Conservation (phyloP, 352 stramenopile genomes). For the Globisporangium paroecandrum region DNA sequence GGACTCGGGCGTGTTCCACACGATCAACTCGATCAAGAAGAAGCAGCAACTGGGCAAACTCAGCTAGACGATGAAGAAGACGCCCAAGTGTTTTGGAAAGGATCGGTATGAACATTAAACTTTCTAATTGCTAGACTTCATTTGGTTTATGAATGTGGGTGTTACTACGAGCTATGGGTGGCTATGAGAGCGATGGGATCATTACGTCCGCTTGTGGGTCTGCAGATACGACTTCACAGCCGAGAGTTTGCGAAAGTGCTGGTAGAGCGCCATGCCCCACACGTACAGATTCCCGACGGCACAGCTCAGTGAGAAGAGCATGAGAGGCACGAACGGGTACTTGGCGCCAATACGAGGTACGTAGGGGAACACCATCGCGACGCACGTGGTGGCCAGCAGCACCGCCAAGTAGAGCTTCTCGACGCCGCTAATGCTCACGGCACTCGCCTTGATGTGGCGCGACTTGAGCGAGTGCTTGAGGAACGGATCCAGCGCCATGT, state of each 20-base stretch:
- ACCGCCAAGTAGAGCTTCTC: slow-evolving; percentile 53
- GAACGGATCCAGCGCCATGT: slow-evolving; percentile 58
- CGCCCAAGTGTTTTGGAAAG: background rate
- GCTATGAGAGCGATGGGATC: background rate
- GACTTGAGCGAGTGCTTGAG: slow-evolving; percentile 72
- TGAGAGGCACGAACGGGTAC: slow-evolving; percentile 77
- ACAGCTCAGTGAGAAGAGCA: slow-evolving; percentile 73
- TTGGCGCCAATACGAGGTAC: slow-evolving; percentile 41
- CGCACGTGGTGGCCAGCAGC: slow-evolving; percentile 29
- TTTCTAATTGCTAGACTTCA: slow-evolving; percentile 12
- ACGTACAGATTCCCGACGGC: slow-evolving; percentile 79
- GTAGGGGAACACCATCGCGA: slow-evolving; percentile 52
- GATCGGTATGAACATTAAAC: background rate
- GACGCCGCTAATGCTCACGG: slow-evolving; percentile 49
- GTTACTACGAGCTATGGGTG: background rate
- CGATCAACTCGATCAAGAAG: slow-evolving; percentile 83
- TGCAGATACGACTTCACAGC: slow-evolving; percentile 71
- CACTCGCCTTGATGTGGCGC: slow-evolving; percentile 60
- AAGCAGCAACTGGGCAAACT: slow-evolving; percentile 83
- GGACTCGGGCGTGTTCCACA: slow-evolving; percentile 75
- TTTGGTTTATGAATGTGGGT: background rate
- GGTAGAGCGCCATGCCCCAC: slow-evolving; percentile 53
- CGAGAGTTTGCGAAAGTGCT: slow-evolving; percentile 64
- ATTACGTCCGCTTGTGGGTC: slow-evolving; percentile 1
- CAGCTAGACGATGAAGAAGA: slow-evolving; percentile 9